A percentile compares a stretch with the other conserved stretches of the same genome.
phyloP scores from a whole-genome alignment of 2,329 filamentous ascomycete genomes.

The Elsinoe australis region DNA sequence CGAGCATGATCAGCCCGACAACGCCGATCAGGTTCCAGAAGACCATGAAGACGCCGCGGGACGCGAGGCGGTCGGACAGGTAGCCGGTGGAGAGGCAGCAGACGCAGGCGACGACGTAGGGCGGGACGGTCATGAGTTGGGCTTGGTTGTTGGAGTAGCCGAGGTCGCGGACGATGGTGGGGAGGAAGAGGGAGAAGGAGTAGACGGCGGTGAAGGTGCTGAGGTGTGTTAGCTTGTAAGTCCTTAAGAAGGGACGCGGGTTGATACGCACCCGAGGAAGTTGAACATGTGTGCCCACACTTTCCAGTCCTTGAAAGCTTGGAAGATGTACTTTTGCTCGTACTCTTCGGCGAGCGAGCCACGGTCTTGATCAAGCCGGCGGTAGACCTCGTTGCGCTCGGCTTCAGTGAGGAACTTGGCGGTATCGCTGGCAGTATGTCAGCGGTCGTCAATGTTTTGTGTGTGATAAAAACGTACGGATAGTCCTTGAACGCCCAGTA shows the following conservation, averaged over 20 bases:
- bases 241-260: constrained; percentile 23
- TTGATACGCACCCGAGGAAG: constrained; percentile 34
- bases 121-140: constrained; percentile 35
- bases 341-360: constrained; percentile 32
- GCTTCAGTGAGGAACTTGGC: constrained; percentile 51
- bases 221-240: neutral
- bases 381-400: constrained; percentile 38
- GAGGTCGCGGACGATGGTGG: constrained; percentile 54
- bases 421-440: constrained; percentile 25
- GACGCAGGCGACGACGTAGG: constrained; percentile 31
- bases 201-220: constrained; percentile 24
- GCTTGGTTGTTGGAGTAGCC: constrained; percentile 51
- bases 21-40: constrained; percentile 21
- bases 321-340: constrained; percentile 32
- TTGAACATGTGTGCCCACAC: constrained; percentile 38
- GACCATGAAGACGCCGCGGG: constrained; percentile 21
- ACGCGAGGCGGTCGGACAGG: constrained; percentile 29
- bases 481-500: constrained; percentile 52
- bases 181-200: constrained; percentile 28
- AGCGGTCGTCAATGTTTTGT: neutral
- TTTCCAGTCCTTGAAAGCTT: constrained; percentile 37
- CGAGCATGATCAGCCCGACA: constrained; percentile 34
- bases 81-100: constrained; percentile 26
- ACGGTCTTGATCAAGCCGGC: constrained; percentile 26
- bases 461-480: constrained; percentile 30